Conservation (phyloP, 1,139 yeast species). For the Candida gigantensis region DNA sequence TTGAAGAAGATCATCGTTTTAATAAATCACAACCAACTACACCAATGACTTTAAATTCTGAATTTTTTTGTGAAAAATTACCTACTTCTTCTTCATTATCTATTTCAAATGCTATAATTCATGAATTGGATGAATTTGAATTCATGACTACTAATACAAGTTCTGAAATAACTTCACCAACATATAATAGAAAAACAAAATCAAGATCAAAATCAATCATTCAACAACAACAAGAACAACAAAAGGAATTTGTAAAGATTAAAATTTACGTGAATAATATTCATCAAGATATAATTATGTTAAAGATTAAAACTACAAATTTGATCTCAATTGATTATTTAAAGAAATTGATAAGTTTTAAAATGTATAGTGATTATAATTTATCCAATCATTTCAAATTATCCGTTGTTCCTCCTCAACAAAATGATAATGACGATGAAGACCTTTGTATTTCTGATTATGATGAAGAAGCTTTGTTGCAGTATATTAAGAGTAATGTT, state of each 20-base stretch:
- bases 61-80: neutral
- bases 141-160: neutral
- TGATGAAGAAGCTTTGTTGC: conserved; percentile 18
- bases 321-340: conserved; percentile 31
- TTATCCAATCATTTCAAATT: conserved; percentile 33
- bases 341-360: conserved; percentile 32
- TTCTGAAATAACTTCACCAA: conserved; percentile 1
- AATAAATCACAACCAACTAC: conserved; percentile 6
- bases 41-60: conserved; percentile 10
- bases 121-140: conserved; percentile 8
- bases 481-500: conserved; percentile 22
- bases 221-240: neutral
- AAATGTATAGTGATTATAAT: conserved; percentile 36
- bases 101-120: conserved; percentile 1
- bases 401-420: conserved; percentile 17
- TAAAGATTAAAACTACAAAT: conserved; percentile 28
- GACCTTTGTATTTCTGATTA: neutral
- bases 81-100: neutral
- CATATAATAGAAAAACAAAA: neutral
- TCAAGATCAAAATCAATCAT: too few species aligned
- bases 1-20: neutral
- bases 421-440: conserved; percentile 12
- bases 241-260: conserved; percentile 28
- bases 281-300: conserved; percentile 35
- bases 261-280: conserved; percentile 33